Evolutionary conservation across 768 basidiomycete genomes (phyloP), one percentile per base, ranked within the genome.

Genomic region (Hericium erinaceus): DNA sequence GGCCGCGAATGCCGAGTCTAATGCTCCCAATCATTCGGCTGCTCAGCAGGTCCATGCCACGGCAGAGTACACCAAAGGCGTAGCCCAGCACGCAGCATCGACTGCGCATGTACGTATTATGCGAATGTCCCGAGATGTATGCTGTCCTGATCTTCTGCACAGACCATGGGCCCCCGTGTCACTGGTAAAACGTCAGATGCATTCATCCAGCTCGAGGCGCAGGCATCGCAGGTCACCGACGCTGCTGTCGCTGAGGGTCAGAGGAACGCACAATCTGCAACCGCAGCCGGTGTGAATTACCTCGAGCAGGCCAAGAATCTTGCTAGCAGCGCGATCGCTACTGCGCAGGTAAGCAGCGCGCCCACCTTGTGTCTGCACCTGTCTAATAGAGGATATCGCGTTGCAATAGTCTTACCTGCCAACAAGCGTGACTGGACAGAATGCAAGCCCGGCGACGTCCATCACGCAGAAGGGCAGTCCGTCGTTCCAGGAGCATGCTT

Each of bases 161-260:
- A 61, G 61, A 46, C 39, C 24, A 46, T 16, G 39, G 61, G 61
- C 38, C 49, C 61, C 4, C 48, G 57, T 11, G 52, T 18, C 39
- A 61, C 57, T 20, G 57, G 57, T 2, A 37, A 33, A 3, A 16
- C 52, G 18, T 22, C 8, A 16, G 55, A 61, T 20, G 69, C 70
- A 15, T 64, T 70, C 26, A 63, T 69, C 38, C 61, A 68, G 52
- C 67, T 73, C 22, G 63, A 68, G 57, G 60, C 64, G 22, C 63
- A 64, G 18, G 62, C 69, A 13, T 63, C 58, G 58, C 62, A 69
- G 51, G 78, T 71, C 62, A 81, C 79, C 1, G 69, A 82, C 49
- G 68, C 69, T 0, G 85, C 84, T 18, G 81, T 79, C n/a, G 72
- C 72, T 0, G 75, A 87, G 64, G 85, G 84, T 3, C 73, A 80